phyloP scores from a whole-genome alignment of 495 filamentous ascomycete genomes.

The Terfezia claveryi region DNA sequence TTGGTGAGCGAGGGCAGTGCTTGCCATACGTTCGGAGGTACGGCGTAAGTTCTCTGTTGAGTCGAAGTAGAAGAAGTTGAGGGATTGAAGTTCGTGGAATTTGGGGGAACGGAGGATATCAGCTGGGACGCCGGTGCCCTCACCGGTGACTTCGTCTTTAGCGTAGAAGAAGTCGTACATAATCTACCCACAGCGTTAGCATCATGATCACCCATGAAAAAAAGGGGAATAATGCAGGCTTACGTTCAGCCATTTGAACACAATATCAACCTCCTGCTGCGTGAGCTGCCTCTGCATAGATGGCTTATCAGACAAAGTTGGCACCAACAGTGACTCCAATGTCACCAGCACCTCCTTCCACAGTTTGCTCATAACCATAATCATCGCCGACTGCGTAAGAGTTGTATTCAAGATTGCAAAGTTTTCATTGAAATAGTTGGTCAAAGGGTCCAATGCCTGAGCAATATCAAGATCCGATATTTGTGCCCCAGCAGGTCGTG shows the following conservation, averaged over 20 bases:
- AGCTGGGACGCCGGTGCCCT: conserved; percentile 65
- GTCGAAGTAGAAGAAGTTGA: conserved; percentile 98
- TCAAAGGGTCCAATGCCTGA: conserved; percentile 67
- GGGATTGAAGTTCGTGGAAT: conserved; percentile 84
- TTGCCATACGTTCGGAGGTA: conserved; percentile 84
- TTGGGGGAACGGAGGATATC: conserved; percentile 90
- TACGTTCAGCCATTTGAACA: conserved; percentile 66
- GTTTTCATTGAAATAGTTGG: conserved; percentile 94
- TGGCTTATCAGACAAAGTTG: conserved; percentile 85
- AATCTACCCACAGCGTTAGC: conserved; percentile 27
- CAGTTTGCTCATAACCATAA: conserved; percentile 86
- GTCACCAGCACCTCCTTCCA: conserved; percentile 96
- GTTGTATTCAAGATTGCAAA: conserved; percentile 98
- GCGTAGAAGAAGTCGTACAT: conserved; percentile 93
- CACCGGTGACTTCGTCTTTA: conserved; percentile 63
- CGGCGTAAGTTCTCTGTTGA: conserved; percentile 76
- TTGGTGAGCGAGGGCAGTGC: conserved; percentile 56
- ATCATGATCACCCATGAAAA: not conserved
- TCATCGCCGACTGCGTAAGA: conserved; percentile 78
- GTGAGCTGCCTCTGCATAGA: conserved; percentile 71
- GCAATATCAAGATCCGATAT: conserved; percentile 52
- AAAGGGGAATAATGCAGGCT: not conserved
- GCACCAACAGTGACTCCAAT: conserved; percentile 75
- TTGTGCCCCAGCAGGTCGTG: conserved; percentile 29
- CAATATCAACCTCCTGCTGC: conserved; percentile 79